phyloP scores from a whole-genome alignment of 1,139 yeast genomes.

The Kodamaea anthophila region DNA sequence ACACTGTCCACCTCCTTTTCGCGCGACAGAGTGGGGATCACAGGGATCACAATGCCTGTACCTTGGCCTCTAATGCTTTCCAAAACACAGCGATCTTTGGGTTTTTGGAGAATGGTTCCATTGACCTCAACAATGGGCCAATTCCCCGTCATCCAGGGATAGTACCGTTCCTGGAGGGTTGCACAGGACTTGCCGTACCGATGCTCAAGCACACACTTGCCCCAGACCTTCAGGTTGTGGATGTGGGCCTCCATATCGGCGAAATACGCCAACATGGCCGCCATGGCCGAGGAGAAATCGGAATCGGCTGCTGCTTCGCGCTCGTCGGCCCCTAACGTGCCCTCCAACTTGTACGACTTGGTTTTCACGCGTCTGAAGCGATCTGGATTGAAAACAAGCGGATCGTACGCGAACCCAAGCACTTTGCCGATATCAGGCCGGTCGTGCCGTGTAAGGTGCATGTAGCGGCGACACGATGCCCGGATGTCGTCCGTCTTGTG shows the following conservation, averaged over 20 bases:
- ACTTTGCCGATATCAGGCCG: constrained; percentile 14
- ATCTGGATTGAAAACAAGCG: constrained; percentile 19
- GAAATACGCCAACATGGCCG: no score
- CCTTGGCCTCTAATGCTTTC: constrained; percentile 19
- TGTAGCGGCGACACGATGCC: constrained; percentile 12
- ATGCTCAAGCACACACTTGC: constrained; percentile 20
- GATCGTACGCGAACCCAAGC: constrained; percentile 14
- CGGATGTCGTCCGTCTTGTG: constrained; percentile 4
- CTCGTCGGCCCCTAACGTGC: no score
- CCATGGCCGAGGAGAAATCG: constrained; percentile 9
- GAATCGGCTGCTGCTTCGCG: constrained; percentile 10
- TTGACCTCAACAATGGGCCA: constrained; percentile 17
- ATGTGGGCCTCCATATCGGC: constrained; percentile 17
- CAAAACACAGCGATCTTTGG: constrained; percentile 12
- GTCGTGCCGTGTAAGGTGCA: constrained; percentile 4
- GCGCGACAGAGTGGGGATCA: constrained; percentile 14
- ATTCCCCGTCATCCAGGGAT: constrained; percentile 14
- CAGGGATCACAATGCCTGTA: constrained; percentile 31
- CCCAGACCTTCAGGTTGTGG: constrained; percentile 26
- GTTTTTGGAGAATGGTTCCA: constrained; percentile 6
- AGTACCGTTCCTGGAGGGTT: constrained; percentile 7
- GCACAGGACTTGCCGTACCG: constrained; percentile 3
- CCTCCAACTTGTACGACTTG: constrained; percentile 3
- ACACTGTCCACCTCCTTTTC: constrained; percentile 18
- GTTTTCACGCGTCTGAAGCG: constrained; percentile 20